These are phyloP conservation scores for Talaromyces pinophilus DNA, from an alignment of 2,329 filamentous ascomycete genomes.

Conservation along the genomic window DNA sequence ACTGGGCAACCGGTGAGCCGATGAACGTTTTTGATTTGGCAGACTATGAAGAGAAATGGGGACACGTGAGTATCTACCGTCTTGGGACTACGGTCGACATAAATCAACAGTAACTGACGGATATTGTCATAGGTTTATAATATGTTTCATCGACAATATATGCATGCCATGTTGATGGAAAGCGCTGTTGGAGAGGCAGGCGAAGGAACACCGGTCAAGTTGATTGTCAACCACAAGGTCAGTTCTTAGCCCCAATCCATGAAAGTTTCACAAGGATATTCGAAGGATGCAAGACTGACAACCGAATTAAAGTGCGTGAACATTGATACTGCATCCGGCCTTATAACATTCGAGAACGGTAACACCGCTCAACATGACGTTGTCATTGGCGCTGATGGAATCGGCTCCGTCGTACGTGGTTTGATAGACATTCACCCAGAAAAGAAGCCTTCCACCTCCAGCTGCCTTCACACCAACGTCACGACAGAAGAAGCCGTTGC, in stretches of 20 bases:
- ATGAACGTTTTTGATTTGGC: conserved; percentile 64
- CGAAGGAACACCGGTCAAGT: conserved; percentile 54
- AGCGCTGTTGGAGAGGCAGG: conserved; percentile 56
- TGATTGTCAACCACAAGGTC: conserved; percentile 59
- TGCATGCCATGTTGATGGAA: conserved; percentile 68
- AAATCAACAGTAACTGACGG: neutral
- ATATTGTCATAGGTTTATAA: conserved; percentile 52
- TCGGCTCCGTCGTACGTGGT: conserved; percentile 65
- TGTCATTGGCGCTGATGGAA: conserved; percentile 66
- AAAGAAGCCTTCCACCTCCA: conserved; percentile 60
- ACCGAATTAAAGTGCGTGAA: conserved; percentile 30
- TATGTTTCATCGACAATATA: conserved; percentile 70
- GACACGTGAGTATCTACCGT: conserved; percentile 44
- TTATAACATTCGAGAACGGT: conserved; percentile 58
- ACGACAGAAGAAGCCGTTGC: conserved; percentile 60
- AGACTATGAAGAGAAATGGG: conserved; percentile 67
- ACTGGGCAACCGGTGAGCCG: conserved; percentile 69
- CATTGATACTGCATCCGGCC: conserved; percentile 56
- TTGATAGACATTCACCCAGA: conserved; percentile 64
- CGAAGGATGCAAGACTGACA: neutral
- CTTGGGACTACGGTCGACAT: neutral
- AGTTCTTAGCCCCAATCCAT: neutral
- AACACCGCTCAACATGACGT: conserved; percentile 56
- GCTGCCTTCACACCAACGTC: conserved; percentile 67
- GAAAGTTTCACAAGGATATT: neutral